Percentiles rank a stretch among this genome's conserved stretches.
Conservation (phyloP, 1,139 yeast genomes). For the Protomyces gravidus region DNA sequence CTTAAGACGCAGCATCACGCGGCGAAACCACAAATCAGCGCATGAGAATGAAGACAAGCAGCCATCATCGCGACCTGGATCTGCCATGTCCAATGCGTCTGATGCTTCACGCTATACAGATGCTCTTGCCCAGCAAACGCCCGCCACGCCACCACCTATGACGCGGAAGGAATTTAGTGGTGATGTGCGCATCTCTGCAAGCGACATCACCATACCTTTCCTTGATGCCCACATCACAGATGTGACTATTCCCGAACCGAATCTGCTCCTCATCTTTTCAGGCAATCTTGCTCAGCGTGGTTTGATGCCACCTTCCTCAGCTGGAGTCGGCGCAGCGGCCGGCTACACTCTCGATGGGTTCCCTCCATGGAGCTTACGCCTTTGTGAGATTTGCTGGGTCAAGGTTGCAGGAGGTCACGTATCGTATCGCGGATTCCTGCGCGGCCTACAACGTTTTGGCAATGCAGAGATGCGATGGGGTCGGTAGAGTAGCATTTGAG, state of each 20-base stretch:
- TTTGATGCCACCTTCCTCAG: not conserved
- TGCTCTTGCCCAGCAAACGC: not conserved
- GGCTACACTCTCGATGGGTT: slow-evolving; percentile 72
- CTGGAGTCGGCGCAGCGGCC: not conserved
- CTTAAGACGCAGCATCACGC: not conserved
- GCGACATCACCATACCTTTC: slow-evolving; percentile 15
- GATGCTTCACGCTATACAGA: not conserved
- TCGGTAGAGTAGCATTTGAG: not conserved
- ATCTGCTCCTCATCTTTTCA: slow-evolving; percentile 75
- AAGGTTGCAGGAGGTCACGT: slow-evolving; percentile 6
- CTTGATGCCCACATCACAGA: slow-evolving; percentile 21
- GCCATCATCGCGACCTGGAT: not conserved
- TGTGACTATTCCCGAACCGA: slow-evolving; percentile 74
- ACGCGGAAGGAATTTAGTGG: not conserved
- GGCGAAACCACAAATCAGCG: not conserved
- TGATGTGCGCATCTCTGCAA: not conserved
- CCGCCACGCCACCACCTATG: not conserved
- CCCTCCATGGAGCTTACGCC: slow-evolving; percentile 96
- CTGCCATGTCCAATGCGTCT: not conserved
- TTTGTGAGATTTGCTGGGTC: slow-evolving; percentile 64
- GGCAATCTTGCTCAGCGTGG: slow-evolving; percentile 51
- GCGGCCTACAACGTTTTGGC: slow-evolving; percentile 10
- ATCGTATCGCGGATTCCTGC: slow-evolving; percentile 21
- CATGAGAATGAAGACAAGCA: not conserved
- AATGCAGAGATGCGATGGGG: slow-evolving; percentile 30